Evolutionary conservation across 306 rosid species (phyloP).

Genomic region (Begonia masoniana): DNA sequence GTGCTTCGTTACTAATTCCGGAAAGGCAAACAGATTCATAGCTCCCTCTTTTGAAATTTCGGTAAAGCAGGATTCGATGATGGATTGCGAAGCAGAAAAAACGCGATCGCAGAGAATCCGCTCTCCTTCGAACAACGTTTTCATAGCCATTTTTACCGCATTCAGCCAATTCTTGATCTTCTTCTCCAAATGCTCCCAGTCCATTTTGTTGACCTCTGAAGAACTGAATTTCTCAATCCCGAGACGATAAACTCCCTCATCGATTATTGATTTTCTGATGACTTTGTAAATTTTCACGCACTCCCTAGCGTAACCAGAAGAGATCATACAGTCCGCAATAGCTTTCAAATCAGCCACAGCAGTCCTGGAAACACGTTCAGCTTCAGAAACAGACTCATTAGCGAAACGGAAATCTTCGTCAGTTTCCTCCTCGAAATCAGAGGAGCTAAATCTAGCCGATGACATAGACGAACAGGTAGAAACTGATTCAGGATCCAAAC

Average conservation of each 20-base stretch:
- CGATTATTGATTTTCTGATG: constrained; percentile 48
- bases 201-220: constrained; percentile 58
- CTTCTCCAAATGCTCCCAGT: constrained; percentile 47
- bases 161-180: constrained; percentile 58
- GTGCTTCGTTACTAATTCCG: constrained; percentile 59
- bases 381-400: constrained; percentile 9
- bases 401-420: constrained; percentile 32
- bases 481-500: constrained; percentile 24
- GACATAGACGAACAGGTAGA: constrained; percentile 27
- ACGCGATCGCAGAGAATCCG: constrained; percentile 40
- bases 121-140: constrained; percentile 47
- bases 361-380: constrained; percentile 26
- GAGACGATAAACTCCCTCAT: constrained; percentile 48
- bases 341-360: constrained; percentile 48
- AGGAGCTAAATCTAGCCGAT: constrained; percentile 24
- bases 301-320: constrained; percentile 55
- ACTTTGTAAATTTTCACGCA: constrained; percentile 42
- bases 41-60: constrained; percentile 57
- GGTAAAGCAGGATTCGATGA: constrained; percentile 38
- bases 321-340: constrained; percentile 63
- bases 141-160: constrained; percentile 37
- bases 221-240: constrained; percentile 45
- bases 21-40: constrained; percentile 37
- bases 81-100: constrained; percentile 26
- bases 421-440: constrained; percentile 45